These are phyloP conservation scores for Crithidia thermophila DNA, from an alignment of 208 protist genomes.

Conservation along the genomic window DNA sequence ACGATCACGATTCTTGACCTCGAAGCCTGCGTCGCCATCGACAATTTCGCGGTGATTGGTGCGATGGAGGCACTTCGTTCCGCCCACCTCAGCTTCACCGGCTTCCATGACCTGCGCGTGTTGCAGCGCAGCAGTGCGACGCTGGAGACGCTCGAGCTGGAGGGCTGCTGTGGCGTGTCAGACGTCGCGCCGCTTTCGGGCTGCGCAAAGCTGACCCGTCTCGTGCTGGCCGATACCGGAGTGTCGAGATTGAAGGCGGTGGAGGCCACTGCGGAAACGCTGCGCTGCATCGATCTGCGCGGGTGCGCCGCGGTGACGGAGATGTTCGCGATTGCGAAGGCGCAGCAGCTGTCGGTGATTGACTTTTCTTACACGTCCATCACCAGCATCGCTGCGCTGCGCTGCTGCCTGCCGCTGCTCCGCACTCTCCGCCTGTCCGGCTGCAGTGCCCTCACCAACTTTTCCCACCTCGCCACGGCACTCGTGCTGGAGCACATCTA, in stretches of 20 bases:
- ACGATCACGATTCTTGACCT: slow-evolving; percentile 3
- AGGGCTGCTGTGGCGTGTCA: neutral
- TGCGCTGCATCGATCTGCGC: slow-evolving; percentile 1
- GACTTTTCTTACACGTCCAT: slow-evolving; percentile 9
- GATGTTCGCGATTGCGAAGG: neutral
- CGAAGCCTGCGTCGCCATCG: neutral
- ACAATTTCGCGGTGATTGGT: neutral
- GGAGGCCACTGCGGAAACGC: neutral
- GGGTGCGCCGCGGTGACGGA: neutral
- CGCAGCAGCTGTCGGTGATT: slow-evolving; percentile 8
- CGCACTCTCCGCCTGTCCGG: slow-evolving; percentile 6
- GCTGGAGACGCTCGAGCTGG: slow-evolving; percentile 1
- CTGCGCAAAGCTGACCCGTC: neutral
- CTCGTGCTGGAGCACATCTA: neutral
- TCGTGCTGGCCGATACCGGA: neutral
- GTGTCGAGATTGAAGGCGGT: neutral
- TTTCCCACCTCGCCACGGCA: slow-evolving; percentile 1
- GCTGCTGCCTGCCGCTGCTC: neutral
- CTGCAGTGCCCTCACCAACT: neutral
- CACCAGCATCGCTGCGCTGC: neutral
- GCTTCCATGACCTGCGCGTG: neutral
- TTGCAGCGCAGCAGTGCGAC: slow-evolving; percentile 3
- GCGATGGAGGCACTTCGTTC: neutral
- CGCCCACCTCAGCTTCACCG: slow-evolving; percentile 8
- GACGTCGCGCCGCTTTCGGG: neutral